Evolutionary conservation across 1,284 basidiomycete species (phyloP).

Genomic region (Mycosarcoma maydis): DNA sequence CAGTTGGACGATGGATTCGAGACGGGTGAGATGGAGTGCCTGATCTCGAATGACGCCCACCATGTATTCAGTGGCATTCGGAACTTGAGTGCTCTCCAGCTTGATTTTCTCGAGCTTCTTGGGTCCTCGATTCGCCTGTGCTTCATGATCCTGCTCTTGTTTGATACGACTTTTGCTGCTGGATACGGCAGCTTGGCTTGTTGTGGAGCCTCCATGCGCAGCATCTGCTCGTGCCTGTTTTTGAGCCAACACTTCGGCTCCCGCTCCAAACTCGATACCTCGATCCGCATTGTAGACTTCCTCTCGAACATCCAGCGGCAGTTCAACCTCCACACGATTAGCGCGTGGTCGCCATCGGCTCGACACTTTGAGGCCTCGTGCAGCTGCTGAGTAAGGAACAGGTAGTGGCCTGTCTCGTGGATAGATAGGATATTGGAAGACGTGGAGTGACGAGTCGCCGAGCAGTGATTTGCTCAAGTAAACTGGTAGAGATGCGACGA

Average conservation of each 20-base stretch:
- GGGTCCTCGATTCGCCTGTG: conserved; percentile 15
- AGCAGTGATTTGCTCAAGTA: conserved; percentile 59
- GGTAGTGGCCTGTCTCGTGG: conserved; percentile 57
- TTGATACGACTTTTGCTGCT: conserved; percentile 28
- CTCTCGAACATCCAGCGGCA: conserved; percentile 61
- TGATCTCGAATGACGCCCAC: conserved; percentile 61
- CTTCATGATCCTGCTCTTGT: conserved; percentile 41
- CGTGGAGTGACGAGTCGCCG: conserved; percentile 46
- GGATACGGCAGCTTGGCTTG: conserved; percentile 10
- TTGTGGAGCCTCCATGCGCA: conserved; percentile 23
- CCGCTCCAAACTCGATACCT: conserved; percentile 53
- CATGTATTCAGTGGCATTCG: conserved; percentile 62
- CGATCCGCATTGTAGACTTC: conserved; percentile 61
- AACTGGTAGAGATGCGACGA: conserved; percentile 63
- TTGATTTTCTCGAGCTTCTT: conserved; percentile 61
- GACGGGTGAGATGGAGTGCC: conserved; percentile 61
- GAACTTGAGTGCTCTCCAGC: conserved; percentile 59
- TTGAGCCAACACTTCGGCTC: conserved; percentile 37
- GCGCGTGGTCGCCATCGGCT: conserved; percentile 61
- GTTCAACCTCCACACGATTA: conserved; percentile 62
- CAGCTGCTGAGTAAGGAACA: conserved; percentile 57
- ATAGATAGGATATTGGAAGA: conserved; percentile 65
- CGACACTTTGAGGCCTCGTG: conserved; percentile 52
- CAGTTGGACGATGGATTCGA: conserved; percentile 59
- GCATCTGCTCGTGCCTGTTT: conserved; percentile 47